Base-by-base conservation (phyloP, 257 asterid species). In the Mentha longifolia region DNA sequence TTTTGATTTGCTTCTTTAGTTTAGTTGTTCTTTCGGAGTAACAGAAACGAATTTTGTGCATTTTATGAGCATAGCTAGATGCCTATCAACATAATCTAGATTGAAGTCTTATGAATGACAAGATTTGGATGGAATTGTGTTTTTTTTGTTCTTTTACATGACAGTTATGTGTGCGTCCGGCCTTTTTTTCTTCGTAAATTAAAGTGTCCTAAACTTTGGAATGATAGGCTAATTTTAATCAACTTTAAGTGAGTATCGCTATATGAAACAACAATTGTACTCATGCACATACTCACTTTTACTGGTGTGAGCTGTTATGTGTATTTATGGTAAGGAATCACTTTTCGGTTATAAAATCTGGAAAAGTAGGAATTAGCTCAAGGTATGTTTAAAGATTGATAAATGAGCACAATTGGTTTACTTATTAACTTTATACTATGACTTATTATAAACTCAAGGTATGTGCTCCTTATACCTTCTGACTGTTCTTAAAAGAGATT, bases 1-100 rank as follows among this genome's bases (percentile, higher is more conserved):
- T 72, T 42, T 73, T 41, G 19, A 17, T 2, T 33, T 14, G 37
- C 28, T 41, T 62, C 57, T 67, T 74, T 22, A 56, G 56, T 67
- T 74, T 22, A 56, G 56, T 46, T 17, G 52, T 42, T 31, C 17
- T 1, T 63, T 19, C 37, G 30, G 64, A 61, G 49, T n/a, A 20
- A 42, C 43, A 20, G 65, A 20, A 9, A 6, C 55, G 61, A 20
- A 16, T 2, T 35, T 17, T 50, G 17, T 14, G 19, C 28, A 42
- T 35, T 15, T 25, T 50, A 28, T 61, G 54, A 49, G 50, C 35
- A 10, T 51, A 39, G 70, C 7, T 15, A 72, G 35, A n/a, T 49
- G 28, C 50, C 37, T 51, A 5, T n/a, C 60, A n/a, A 7, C 46
- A 28, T 35, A 67, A 59, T 61, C 28, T 61, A 22, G 50, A 11